phyloP scores from a whole-genome alignment of 2,329 filamentous ascomycete species.

The Ceratocystis cubensis region DNA sequence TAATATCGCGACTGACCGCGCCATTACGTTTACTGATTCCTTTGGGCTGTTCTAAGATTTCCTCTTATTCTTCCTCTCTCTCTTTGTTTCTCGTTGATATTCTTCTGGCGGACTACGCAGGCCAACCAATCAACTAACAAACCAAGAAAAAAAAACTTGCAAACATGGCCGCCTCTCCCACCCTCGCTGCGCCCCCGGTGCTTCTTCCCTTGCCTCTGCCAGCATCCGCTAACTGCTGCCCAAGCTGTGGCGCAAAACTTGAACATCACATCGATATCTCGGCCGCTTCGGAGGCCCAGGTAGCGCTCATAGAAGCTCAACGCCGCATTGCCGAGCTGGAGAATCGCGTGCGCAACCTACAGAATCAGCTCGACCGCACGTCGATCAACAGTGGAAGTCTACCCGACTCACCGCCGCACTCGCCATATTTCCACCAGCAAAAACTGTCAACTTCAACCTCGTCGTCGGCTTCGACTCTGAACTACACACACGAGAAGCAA shows the following conservation, averaged over 20 bases:
- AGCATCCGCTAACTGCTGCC: slow-evolving; percentile 33
- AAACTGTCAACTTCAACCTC: slow-evolving; percentile 62
- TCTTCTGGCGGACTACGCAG: neutral
- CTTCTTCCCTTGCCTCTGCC: slow-evolving; percentile 22
- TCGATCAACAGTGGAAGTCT: neutral
- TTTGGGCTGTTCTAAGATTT: neutral
- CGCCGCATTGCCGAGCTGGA: slow-evolving; percentile 56
- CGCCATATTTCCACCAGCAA: slow-evolving; percentile 33
- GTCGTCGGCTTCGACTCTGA: slow-evolving; percentile 36
- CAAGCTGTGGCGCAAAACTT: slow-evolving; percentile 38
- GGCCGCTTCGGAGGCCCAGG: slow-evolving; percentile 22
- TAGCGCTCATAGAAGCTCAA: slow-evolving; percentile 34
- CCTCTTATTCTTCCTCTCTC: neutral
- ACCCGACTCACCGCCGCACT: slow-evolving; percentile 37
- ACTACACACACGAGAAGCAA: slow-evolving; percentile 23
- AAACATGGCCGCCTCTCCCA: slow-evolving; percentile 10
- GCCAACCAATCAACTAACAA: no score
- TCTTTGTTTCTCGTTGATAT: neutral
- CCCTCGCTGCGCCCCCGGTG: slow-evolving; percentile 13
- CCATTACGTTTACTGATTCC: neutral
- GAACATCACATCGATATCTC: slow-evolving; percentile 24
- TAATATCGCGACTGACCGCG: neutral
- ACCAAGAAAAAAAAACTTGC: neutral
- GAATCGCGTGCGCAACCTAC: slow-evolving; percentile 55
- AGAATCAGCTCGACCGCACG: slow-evolving; percentile 39